A percentile compares a stretch with the other conserved stretches of the same genome.
Evolutionary conservation across 169 alveolate species (phyloP).

Genomic region (Theileria sp.): DNA sequence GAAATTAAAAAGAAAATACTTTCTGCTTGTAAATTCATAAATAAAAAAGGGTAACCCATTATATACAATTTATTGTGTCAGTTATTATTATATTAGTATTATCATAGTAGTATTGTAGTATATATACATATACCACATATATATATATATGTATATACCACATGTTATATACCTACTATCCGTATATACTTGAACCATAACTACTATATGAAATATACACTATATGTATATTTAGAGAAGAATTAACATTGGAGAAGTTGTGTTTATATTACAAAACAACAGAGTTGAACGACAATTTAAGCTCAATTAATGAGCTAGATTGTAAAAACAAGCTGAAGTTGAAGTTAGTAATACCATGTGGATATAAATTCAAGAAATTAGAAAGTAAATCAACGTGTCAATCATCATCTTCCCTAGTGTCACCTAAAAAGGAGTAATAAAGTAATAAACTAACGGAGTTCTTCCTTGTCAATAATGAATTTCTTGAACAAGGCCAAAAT

Average conservation of each 20-base stretch:
- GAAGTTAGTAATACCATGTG: conserved; percentile 13
- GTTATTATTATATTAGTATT: too few relatives aligned
- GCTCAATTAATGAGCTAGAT: conserved; percentile 6
- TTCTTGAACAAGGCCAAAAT: conserved; percentile 30
- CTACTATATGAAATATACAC: background rate
- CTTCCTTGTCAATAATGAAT: conserved; percentile 21
- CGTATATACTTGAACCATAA: too few relatives aligned
- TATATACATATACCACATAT: background rate
- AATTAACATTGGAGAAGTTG: conserved; percentile 10
- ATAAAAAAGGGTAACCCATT: conserved; percentile 23
- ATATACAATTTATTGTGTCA: too few relatives aligned
- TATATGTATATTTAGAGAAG: conserved; percentile 1
- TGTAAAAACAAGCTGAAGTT: background rate
- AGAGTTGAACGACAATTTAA: conserved; percentile 9
- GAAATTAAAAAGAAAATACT: conserved; percentile 38
- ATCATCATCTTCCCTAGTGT: conserved; percentile 49
- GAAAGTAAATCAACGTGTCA: background rate
- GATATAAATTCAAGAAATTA: conserved; percentile 10
- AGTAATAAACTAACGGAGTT: conserved; percentile 28
- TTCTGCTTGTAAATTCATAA: background rate
- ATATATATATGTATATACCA: background rate
- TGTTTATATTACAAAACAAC: background rate
- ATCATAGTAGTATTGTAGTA: background rate
- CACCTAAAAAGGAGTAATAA: conserved; percentile 19
- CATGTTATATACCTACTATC: background rate